A percentile compares a stretch with the other conserved stretches of the same genome.
phyloP scores from a whole-genome alignment of 2,329 filamentous ascomycete species.

The Macroventuria anomochaeta region DNA sequence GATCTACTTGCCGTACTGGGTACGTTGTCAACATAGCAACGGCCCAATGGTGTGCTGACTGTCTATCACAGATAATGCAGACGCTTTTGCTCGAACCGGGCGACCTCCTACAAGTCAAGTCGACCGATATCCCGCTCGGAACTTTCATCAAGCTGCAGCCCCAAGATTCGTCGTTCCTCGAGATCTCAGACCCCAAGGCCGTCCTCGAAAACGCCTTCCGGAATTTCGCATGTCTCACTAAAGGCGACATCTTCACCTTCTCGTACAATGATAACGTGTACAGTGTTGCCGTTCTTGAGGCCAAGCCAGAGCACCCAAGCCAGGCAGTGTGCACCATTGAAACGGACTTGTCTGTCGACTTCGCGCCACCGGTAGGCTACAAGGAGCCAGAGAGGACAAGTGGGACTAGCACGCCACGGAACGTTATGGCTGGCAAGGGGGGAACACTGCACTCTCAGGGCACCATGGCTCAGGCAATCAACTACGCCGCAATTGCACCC shows the following conservation, averaged over 20 bases:
- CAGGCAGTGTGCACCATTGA: slow-evolving; percentile 90
- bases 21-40: slow-evolving; percentile 47
- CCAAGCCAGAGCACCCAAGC: slow-evolving; percentile 86
- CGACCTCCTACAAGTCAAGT: slow-evolving; percentile 93
- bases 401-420: slow-evolving; percentile 86
- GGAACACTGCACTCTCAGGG: slow-evolving; percentile 83
- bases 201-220: slow-evolving; percentile 96
- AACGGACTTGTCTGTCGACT: slow-evolving; percentile 95
- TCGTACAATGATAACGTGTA: slow-evolving; percentile 94
- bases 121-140: slow-evolving; percentile 88
- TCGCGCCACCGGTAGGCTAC: slow-evolving; percentile 91
- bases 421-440: slow-evolving; percentile 68
- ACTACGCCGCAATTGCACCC: slow-evolving; percentile 89
- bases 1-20: slow-evolving; percentile 95
- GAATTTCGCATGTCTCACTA: slow-evolving; percentile 91
- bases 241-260: slow-evolving; percentile 95
- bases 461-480: slow-evolving; percentile 97
- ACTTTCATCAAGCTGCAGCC: slow-evolving; percentile 96
- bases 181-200: slow-evolving; percentile 96
- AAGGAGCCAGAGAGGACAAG: slow-evolving; percentile 81
- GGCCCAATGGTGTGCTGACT: slow-evolving; percentile 18
- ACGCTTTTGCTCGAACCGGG: slow-evolving; percentile 87
- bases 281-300: slow-evolving; percentile 90
- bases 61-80: slow-evolving; percentile 78
- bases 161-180: slow-evolving; percentile 90